Evolutionary conservation across 768 basidiomycete species (phyloP), one percentile per base, ranked within the genome.

Genomic region (Asterophora lycoperdoides): DNA sequence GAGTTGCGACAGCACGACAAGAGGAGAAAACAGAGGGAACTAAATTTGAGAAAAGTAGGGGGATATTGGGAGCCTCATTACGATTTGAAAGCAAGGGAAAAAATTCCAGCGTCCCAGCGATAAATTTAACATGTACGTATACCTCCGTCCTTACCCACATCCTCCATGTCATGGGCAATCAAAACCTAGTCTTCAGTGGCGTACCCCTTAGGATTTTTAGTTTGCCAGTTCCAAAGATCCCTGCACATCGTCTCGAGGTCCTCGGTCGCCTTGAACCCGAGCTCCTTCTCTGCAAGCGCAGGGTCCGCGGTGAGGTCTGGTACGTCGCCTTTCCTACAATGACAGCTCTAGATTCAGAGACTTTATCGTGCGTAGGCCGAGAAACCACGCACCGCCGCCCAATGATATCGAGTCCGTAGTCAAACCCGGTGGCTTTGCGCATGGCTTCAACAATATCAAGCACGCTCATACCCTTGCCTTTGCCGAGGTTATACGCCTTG

Each of bases 151-250:
- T n/a, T n/a, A n/a, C n/a, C n/a, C n/a, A n/a, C n/a, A n/a, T n/a
- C n/a, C n/a, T n/a, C 30, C 30, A 32, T 9, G 3, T 9, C 30
- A 9, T 32, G 6, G 23, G 30, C 30, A 13, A 9, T 32, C 30
- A 9, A 32, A 9, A 13, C 23, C 30, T 38, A 38, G n/a, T 46
- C 36, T 26, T 46, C 10, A 17, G 11, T 75, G 26, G 11, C 76
- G 54, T 89, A 96, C 2, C 93, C 93, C 26, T 79, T 63, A 6
- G 89, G 90, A 60, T 96, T 90, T 66, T 83, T 89, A n/a, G 81
- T 83, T 73, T 98, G 95, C 92, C 94, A 99, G 71, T 94, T 94
- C 96, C 96, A 98, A 58, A 96, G 73, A 68, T 99, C 96, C 48
- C 81, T 75, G 68, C 96, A 98, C 92, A 98, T 98, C 48, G 84